Percentiles rank a stretch among this genome's conserved stretches.
Evolutionary conservation across 2,329 filamentous ascomycete genomes (phyloP).

Genomic region (Venturiaceae sp.): DNA sequence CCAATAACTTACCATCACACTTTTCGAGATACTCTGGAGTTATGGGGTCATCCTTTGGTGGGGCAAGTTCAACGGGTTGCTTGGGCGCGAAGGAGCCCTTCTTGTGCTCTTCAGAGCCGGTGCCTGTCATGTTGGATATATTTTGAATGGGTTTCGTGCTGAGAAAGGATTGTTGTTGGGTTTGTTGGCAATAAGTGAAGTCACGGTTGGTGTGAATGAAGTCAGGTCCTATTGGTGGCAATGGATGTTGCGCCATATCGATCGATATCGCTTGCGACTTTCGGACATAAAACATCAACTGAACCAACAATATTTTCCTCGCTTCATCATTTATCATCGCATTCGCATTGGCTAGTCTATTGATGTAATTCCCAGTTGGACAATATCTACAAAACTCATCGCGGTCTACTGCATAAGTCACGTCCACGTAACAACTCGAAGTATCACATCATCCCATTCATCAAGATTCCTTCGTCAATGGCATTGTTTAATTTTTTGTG

Average conservation of each 20-base stretch:
- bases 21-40: constrained; percentile 68
- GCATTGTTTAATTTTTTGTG: neutral
- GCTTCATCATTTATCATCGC: too few relatives aligned
- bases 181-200: neutral
- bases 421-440: neutral
- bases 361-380: neutral
- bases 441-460: neutral
- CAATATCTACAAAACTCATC: neutral
- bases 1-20: constrained; percentile 64
- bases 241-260: neutral
- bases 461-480: neutral
- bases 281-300: neutral
- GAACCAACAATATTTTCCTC: too few relatives aligned
- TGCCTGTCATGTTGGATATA: constrained; percentile 1
- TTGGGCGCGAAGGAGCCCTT: constrained; percentile 64
- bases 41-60: constrained; percentile 83
- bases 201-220: neutral
- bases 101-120: constrained; percentile 17
- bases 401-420: neutral
- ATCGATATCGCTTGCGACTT: neutral
- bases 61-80: constrained; percentile 60
- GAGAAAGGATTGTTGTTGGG: neutral
- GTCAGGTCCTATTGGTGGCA: neutral
- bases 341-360: neutral
- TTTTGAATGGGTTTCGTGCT: neutral